Conservation (phyloP, 371 early-diverging fungal genomes). For the Mucor velutinosus region DNA sequence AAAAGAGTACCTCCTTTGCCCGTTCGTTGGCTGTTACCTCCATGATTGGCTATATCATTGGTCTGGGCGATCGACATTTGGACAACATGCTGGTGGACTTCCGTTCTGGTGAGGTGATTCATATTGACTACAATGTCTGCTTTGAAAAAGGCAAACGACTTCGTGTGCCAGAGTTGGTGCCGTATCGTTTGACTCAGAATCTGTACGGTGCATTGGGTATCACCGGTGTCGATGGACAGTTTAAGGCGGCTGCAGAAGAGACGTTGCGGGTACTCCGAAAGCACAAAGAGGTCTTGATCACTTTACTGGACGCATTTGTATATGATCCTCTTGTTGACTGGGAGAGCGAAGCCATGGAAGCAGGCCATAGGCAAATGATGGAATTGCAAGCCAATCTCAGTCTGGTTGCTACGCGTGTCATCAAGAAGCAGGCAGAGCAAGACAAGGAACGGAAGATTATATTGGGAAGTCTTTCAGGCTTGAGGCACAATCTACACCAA, state of each 20-base stretch:
- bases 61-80: constrained; percentile 98
- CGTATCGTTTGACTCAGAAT: constrained; percentile 95
- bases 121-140: constrained; percentile 98
- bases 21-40: constrained; percentile 93
- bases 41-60: constrained; percentile 96
- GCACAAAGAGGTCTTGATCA: constrained; percentile 80
- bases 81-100: constrained; percentile 96
- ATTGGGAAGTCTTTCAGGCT: constrained; percentile 1
- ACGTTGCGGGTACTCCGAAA: constrained; percentile 77
- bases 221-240: constrained; percentile 82
- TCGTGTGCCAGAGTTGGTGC: constrained; percentile 94
- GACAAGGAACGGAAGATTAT: constrained; percentile 24
- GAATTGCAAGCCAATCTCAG: constrained; percentile 44
- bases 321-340: constrained; percentile 89
- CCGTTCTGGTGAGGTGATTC: constrained; percentile 86
- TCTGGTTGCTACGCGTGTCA: constrained; percentile 38
- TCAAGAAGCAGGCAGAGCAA: constrained; percentile 31
- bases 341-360: constrained; percentile 51
- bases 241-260: constrained; percentile 72
- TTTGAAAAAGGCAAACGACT: constrained; percentile 94
- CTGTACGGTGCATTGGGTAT: constrained; percentile 77
- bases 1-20: constrained; percentile 73
- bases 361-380: constrained; percentile 39
- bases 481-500: constrained; percentile 24
- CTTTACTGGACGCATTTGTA: constrained; percentile 90